phyloP scores from a whole-genome alignment of 139 green algal genomes.

The Yamagishiella unicocca region DNA sequence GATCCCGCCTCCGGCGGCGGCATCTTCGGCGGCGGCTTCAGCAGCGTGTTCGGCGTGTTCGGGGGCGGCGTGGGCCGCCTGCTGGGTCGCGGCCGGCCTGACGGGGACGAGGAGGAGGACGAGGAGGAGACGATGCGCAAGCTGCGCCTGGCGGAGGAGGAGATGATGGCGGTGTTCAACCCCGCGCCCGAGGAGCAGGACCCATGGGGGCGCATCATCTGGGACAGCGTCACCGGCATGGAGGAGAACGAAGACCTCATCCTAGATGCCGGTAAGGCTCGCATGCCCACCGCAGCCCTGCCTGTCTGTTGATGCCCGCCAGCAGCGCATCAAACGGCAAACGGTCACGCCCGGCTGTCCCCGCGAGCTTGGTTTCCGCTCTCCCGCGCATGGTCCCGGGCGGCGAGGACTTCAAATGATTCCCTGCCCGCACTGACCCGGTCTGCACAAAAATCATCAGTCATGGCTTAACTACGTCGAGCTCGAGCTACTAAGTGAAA shows the following conservation, averaged over 20 bases:
- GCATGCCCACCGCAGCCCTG: no score
- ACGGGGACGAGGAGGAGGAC: conserved; percentile 6
- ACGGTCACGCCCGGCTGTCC: no score
- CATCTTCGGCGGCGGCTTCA: background rate
- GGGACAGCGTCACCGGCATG: conserved; percentile 51
- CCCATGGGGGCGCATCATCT: conserved; percentile 48
- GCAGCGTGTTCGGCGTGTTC: background rate
- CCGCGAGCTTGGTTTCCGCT: no score
- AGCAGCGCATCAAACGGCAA: no score
- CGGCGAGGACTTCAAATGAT: no score
- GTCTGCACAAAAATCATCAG: no score
- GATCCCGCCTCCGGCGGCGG: background rate
- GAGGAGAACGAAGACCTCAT: conserved; percentile 47
- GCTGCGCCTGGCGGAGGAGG: conserved; percentile 24
- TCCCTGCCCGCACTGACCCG: no score
- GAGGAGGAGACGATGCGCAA: conserved; percentile 28
- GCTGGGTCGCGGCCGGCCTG: background rate
- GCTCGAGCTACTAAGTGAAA: no score
- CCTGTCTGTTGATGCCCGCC: no score
- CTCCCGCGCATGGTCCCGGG: no score
- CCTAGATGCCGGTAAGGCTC: conserved; percentile 44
- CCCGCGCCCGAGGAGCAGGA: conserved; percentile 34
- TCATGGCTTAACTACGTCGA: no score
- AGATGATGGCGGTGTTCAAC: conserved; percentile 14
- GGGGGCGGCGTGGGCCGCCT: background rate